Base-by-base conservation (phyloP, 2,329 filamentous ascomycete genomes). In the Colletotrichum sp. region DNA sequence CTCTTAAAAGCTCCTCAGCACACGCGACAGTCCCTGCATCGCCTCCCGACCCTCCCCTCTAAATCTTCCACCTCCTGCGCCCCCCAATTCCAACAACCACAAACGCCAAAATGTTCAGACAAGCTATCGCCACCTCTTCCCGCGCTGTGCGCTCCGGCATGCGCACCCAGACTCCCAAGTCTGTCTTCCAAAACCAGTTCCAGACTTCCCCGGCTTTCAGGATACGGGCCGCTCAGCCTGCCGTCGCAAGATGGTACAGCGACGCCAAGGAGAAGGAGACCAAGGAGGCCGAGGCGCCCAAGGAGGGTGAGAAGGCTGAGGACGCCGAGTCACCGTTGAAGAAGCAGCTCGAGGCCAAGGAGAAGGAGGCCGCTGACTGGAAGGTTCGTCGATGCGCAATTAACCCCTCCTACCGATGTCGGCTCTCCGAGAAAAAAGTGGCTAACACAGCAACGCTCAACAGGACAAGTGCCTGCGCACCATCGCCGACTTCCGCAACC, bases 401-500 rank as follows among this genome's bases (percentile, higher is more conserved):
- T n/a, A 19, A 29, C 49, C 65, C 16, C 19, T 27, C 55, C 64
- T 19, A 62, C 27, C 55, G 64, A 67, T 71, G 34, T 72, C 78
- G 22, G 79, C 73, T 29, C 16, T 8, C 71, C 64, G 29, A 44
- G 39, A 55, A 68, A 44, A 49, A 27, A 44, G 30, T 16, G 57
- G 32, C 65, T 76, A 65, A 76, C 71, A 65, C 52, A 7, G 34
- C 59, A 61, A 12, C 49, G 52, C 29, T 16, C 29, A 62, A 71
- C 76, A 99, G 97, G 97, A 99, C 88, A 97, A 96, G 89, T 98
- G 96, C 87, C 92, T 98, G 78, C 96, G 97, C 84, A 94, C 95
- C 71, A 93, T 99, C 79, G 97, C 97, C 87, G 97, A 99, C 82
- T 99, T 98, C 92, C 95, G 95, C 84, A 99, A 99, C 88, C 94